Base-by-base conservation (phyloP, 805 yeast species). In the Candida xiaguanensis region DNA sequence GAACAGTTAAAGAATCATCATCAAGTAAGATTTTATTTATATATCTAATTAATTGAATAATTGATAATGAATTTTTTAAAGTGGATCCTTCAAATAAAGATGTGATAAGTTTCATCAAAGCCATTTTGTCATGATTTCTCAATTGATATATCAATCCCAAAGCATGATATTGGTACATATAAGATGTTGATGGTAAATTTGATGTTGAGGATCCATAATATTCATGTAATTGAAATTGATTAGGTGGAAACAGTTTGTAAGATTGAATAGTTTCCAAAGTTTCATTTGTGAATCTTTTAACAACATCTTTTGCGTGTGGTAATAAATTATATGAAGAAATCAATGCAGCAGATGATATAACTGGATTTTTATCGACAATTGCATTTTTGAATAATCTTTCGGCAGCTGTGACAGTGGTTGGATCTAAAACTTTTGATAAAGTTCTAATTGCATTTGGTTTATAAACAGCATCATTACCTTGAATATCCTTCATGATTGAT, bases 401-500 rank as follows among this genome's bases (percentile, higher is more conserved):
- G 31, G 95, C 85, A 31, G 95, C 86, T 51, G 88, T 90, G 34
- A 95, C 95, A 8, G 96, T 90, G 23, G 88, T 74, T 16, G 82
- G 85, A 60, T 93, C 99, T 56, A 93, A 74, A 26, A 93, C 95
- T 48, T 95, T 78, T 15, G 90, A 80, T 53, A 93, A 74, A 0
- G 98, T 85, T 61, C 99, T 80, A 47, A 93, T 84, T 17, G 99
- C 98, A 58, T 93, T 85, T 41, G 99, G 96, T 57, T 89, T 88
- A 65, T 84, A 89, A 45, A 88, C 70, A 47, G 78, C 70, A 43
- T 87, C 95, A 41, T 91, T 91, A 49, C 81, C 82, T 66, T 95
- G 97, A 39, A 93, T 87, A 66, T 93, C 99, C 66, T 90, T 90
- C 97, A 93, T 93, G 57, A 93, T 90, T 19, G 96, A 89, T 2